Base-by-base conservation (phyloP, 169 alveolate genomes). In the Perkinsus olseni region DNA sequence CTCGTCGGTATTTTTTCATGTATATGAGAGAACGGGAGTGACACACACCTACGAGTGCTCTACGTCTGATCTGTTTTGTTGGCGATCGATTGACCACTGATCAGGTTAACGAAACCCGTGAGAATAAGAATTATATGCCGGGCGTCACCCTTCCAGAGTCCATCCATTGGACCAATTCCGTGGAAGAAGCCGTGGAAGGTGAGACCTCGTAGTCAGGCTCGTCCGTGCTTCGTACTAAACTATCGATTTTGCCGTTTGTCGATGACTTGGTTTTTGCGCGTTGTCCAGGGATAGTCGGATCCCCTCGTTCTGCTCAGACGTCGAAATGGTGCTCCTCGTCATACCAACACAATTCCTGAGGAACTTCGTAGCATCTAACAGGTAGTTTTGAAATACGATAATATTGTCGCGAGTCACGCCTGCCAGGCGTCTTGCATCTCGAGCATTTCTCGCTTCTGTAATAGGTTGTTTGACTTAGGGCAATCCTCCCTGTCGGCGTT, bases 291-390 rank as follows among this genome's bases (percentile, higher is more conserved):
- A n/a, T n/a, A n/a, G n/a, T n/a, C n/a, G n/a, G n/a, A n/a, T n/a
- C n/a, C n/a, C n/a, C n/a, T n/a, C n/a, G n/a, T n/a, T n/a, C n/a
- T n/a, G n/a, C n/a, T 62, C 82, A 62, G 82, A 24, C 38, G 94
- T 92, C 34, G 94, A 91, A 48, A 92, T 74, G 91, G 74, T 34
- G n/a, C 74, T 82, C 74, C 62, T 91, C 38, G 91, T 93, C 92
- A 93, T 93, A 39, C 94, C 94, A 28, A 93, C 94, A n/a, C 94
- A 92, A 39, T 93, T 93, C 93, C 51, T 93, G 34, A 91, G 91
- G 38, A 91, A 91, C 38, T 93, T 92, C 92, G 93, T 62, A 13
- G 82, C 82, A 13, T 21, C 82, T 8, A 13, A 62, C 82, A 62
- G 82, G 82, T 62, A 62, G 31, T 28, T 28, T 45, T 45, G 62